phyloP scores from a whole-genome alignment of 345 rosid species.

The Orychophragmus violaceus region DNA sequence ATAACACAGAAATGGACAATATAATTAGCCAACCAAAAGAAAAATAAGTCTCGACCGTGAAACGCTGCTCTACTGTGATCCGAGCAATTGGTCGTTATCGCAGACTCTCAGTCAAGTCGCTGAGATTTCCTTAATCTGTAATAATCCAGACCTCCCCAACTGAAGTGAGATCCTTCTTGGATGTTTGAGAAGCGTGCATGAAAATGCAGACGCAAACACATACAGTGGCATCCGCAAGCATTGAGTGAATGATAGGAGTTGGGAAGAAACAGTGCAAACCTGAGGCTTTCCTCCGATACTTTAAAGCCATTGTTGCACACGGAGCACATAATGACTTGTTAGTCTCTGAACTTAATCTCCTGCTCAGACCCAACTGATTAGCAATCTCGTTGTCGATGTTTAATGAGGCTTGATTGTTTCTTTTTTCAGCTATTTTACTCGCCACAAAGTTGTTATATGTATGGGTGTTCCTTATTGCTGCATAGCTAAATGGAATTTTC shows the following conservation, averaged over 20 bases:
- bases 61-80: not conserved
- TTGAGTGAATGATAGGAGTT: too few relatives aligned
- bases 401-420: constrained; percentile 60
- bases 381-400: constrained; percentile 34
- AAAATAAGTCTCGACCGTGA: not conserved
- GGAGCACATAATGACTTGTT: constrained; percentile 41
- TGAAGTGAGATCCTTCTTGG: constrained; percentile 53
- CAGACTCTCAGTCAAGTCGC: constrained; percentile 10
- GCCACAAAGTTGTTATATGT: constrained; percentile 58
- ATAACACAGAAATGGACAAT: not conserved
- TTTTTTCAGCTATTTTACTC: constrained; percentile 53
- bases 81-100: constrained; percentile 9
- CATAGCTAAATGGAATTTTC: constrained; percentile 56
- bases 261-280: too few relatives aligned
- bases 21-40: constrained; percentile 10
- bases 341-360: constrained; percentile 13
- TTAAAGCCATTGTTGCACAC: too few relatives aligned
- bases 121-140: not conserved
- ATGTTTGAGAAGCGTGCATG: constrained; percentile 55
- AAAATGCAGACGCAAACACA: constrained; percentile 87
- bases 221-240: constrained; percentile 81
- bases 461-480: constrained; percentile 52
- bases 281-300: too few relatives aligned
- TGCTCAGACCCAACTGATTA: too few relatives aligned
- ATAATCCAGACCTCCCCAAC: constrained; percentile 65